Evolutionary conservation across 441 rosid species (phyloP), one percentile per base, ranked within the genome.

Genomic region (Bocquillonia castaneifolia): DNA sequence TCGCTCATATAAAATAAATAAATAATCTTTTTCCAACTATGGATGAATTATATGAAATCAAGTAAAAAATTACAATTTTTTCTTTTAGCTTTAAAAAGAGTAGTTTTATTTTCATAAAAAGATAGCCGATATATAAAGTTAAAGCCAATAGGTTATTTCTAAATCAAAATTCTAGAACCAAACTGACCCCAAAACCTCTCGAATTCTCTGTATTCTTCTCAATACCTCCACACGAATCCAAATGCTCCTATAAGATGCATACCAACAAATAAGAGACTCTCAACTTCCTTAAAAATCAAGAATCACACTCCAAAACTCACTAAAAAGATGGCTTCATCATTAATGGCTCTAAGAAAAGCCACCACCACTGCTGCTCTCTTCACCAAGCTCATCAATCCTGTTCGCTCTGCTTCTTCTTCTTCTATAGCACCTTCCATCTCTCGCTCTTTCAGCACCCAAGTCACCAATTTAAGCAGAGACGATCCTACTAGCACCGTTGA

Each of bases 361-460:
- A 12, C 67, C 14, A 12, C 67, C 0, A 48, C 79, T 37, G 56
- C 67, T 10, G 10, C 60, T 52, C 59, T 74, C 62, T 42, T 75
- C 22, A n/a, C 78, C 10, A 75, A 72, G 62, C 68, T 71, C 28
- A 29, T 36, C 26, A 72, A n/a, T 23, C 66, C 79, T 5, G 3
- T 81, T 2, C 73, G 80, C 47, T 51, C 77, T 1, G 65, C 63
- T 26, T 17, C 68, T 31, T 51, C 77, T 1, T 63, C 63, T 26
- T 17, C 68, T 31, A 48, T 3, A 18, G 61, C 45, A 36, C 72
- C 79, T 4, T 34, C 70, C n/a, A 47, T 10, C 1, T 51, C 63
- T 17, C 83, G 81, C 56, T 76, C 77, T 55, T 79, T 81, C 74
- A 75, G 62, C 75, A 60, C 82, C 31, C 72, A 32, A 22, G 42